These are phyloP conservation scores for Coprinopsis sp. DNA, from an alignment of 768 basidiomycete genomes.

Conservation along the genomic window DNA sequence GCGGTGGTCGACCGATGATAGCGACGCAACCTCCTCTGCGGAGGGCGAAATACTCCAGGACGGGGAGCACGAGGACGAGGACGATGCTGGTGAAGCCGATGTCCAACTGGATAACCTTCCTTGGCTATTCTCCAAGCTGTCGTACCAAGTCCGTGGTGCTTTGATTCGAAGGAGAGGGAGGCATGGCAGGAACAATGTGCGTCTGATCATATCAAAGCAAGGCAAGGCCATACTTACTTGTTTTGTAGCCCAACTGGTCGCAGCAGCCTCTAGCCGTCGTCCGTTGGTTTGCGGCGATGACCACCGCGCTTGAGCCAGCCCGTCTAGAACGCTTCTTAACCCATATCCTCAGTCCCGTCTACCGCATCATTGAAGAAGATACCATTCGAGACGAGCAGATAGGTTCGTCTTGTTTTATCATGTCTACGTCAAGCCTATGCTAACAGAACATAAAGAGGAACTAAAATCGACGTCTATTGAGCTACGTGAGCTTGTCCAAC, in stretches of 20 bases:
- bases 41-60: conserved; percentile 19
- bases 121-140: conserved; percentile 94
- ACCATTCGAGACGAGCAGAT: conserved; percentile 73
- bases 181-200: conserved; percentile 36
- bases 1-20: conserved; percentile 45
- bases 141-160: conserved; percentile 77
- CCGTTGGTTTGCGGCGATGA: conserved; percentile 94
- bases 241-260: conserved; percentile 69
- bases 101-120: conserved; percentile 46
- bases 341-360: conserved; percentile 82
- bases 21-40: conserved; percentile 25
- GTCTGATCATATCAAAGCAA: conserved; percentile 16
- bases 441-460: conserved; percentile 50
- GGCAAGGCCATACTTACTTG: conserved; percentile 3
- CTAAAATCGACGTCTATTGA: conserved; percentile 77
- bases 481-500: conserved; percentile 81
- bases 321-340: conserved; percentile 66
- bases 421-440: neutral
- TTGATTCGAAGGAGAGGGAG: conserved; percentile 65
- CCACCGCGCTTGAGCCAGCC: conserved; percentile 57
- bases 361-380: conserved; percentile 85
- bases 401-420: conserved; percentile 43
- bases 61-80: conserved; percentile 18
- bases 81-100: conserved; percentile 18
- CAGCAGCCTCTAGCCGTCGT: conserved; percentile 76